Evolutionary conservation across 257 asterid species (phyloP).

Genomic region (Asclepias syriaca): DNA sequence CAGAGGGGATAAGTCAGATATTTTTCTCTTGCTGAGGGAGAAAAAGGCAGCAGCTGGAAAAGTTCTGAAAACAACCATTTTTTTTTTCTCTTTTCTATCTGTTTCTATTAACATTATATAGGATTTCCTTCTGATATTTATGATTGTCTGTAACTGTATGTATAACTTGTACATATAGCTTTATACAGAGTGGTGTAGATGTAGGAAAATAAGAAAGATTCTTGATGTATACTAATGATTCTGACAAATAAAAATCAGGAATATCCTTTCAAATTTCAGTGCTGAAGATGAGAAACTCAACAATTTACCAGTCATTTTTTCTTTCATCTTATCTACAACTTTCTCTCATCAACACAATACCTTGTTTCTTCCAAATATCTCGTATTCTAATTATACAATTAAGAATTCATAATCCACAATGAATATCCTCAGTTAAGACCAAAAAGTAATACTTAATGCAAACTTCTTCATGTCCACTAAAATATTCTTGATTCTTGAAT

Average conservation of each 20-base stretch:
- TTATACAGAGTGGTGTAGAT: not conserved
- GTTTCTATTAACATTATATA: slow-evolving; percentile 4
- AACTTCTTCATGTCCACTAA: not conserved
- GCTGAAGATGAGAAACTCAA: not conserved
- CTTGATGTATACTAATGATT: not conserved
- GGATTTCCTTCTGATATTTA: slow-evolving; percentile 6
- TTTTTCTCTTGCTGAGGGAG: slow-evolving; percentile 4
- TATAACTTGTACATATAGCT: slow-evolving; percentile 6
- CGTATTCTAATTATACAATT: no score
- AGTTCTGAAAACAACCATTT: not conserved
- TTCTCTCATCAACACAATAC: not conserved
- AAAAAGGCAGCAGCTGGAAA: not conserved
- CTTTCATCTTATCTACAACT: not conserved
- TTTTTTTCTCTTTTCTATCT: not conserved
- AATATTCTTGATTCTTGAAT: not conserved
- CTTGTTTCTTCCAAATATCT: not conserved
- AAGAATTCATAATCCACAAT: no score
- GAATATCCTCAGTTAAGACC: no score
- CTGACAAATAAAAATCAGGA: slow-evolving; percentile 1
- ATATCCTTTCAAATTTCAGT: not conserved
- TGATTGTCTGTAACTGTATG: slow-evolving; percentile 8
- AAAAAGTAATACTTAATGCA: no score
- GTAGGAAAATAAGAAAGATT: slow-evolving; percentile 3
- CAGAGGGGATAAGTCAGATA: not conserved
- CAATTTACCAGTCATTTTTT: not conserved